Conservation (phyloP, 176 grass and related monocot genomes). For the Elymus sibiricus region DNA sequence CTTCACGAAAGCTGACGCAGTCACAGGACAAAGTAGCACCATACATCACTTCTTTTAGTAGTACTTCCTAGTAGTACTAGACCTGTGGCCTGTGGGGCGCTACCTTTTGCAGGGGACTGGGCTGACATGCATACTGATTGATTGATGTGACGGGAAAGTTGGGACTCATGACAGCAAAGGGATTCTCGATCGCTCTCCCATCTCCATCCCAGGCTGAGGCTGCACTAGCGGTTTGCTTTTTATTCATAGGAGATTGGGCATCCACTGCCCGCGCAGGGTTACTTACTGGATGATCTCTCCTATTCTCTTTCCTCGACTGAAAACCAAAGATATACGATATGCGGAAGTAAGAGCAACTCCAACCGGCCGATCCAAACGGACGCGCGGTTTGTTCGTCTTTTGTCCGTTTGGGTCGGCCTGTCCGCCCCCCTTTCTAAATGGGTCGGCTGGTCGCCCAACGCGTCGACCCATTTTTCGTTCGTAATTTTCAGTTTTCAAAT, state of each 20-base stretch:
- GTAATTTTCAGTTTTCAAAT: too few relatives aligned
- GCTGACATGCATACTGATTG: neutral
- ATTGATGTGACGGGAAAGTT: conserved; percentile 42
- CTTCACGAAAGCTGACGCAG: neutral
- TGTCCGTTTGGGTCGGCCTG: too few relatives aligned
- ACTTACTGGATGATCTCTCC: neutral
- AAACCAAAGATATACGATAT: neutral
- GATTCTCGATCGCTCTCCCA: conserved; percentile 12
- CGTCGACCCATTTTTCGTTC: too few relatives aligned
- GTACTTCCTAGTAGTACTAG: neutral
- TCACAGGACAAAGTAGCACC: neutral
- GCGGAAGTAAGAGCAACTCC: too few relatives aligned
- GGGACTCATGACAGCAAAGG: conserved; percentile 1
- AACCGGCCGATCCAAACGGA: too few relatives aligned
- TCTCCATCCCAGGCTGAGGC: neutral
- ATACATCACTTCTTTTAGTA: neutral
- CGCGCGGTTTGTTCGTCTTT: too few relatives aligned
- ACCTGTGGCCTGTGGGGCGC: neutral
- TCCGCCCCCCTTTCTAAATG: too few relatives aligned
- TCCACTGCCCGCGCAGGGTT: neutral
- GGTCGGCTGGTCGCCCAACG: too few relatives aligned
- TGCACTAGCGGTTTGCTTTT: neutral
- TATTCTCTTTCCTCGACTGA: neutral
- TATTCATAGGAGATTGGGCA: neutral
- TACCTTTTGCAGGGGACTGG: conserved; percentile 6